These are phyloP conservation scores for Xylariaceae sp. DNA, from an alignment of 2,329 filamentous ascomycete species.

Conservation along the genomic window DNA sequence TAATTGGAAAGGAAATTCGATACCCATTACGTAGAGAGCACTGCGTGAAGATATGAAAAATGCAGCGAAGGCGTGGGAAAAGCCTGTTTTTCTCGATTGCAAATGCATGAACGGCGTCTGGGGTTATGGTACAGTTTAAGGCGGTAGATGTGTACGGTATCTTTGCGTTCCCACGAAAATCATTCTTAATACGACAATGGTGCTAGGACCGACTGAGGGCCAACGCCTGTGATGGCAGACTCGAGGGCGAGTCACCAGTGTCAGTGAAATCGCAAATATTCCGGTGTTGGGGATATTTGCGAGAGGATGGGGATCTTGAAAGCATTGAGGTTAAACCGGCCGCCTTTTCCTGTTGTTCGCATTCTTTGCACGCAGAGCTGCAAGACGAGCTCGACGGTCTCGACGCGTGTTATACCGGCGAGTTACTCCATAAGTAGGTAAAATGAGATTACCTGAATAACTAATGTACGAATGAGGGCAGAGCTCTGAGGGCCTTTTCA, in stretches of 20 bases:
- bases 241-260: not conserved
- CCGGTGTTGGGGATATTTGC: not conserved
- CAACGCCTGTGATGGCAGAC: not conserved
- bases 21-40: slow-evolving; percentile 22
- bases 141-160: slow-evolving; percentile 30
- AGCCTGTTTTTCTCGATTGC: slow-evolving; percentile 21
- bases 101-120: slow-evolving; percentile 32
- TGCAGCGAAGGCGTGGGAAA: slow-evolving; percentile 16
- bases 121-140: slow-evolving; percentile 27
- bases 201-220: not conserved
- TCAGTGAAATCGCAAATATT: not conserved
- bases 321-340: not conserved
- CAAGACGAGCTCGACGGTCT: not conserved
- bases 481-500: not conserved
- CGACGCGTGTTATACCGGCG: not conserved
- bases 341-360: not conserved
- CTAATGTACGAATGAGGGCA: not conserved
- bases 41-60: slow-evolving; percentile 14
- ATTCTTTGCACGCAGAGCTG: not conserved
- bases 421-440: not conserved
- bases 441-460: not conserved
- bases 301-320: not conserved
- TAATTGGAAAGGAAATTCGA: slow-evolving; percentile 14
- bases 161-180: slow-evolving; percentile 12
- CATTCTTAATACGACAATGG: slow-evolving; percentile 13